Percentiles rank a stretch among this genome's conserved stretches.
phyloP scores from a whole-genome alignment of 805 yeast species.

The Nakazawaea wyomingensis region DNA sequence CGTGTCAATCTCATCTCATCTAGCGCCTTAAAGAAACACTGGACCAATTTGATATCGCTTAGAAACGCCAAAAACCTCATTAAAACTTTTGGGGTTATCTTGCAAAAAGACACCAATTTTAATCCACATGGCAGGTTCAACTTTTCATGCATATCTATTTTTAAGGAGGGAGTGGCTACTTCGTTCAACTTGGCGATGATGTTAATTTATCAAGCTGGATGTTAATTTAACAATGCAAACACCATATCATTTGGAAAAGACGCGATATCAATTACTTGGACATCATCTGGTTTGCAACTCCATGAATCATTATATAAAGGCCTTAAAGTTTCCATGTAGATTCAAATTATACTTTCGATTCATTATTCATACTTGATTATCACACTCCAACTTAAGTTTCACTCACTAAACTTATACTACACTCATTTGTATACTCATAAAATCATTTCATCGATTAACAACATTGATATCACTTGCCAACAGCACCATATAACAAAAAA shows the following conservation, averaged over 20 bases:
- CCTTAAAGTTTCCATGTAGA: not conserved
- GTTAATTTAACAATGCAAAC: not conserved
- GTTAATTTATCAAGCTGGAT: not conserved
- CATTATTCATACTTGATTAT: not conserved
- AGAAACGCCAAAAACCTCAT: too few species aligned
- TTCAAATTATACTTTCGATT: not conserved
- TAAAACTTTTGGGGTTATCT: too few species aligned
- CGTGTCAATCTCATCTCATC: too few species aligned
- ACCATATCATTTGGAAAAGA: not conserved
- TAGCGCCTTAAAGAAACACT: too few species aligned
- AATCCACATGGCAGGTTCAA: not conserved
- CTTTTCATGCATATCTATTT: not conserved
- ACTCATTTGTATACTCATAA: slow-evolving; percentile 3
- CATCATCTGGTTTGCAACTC: too few species aligned
- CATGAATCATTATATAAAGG: slow-evolving; percentile 1
- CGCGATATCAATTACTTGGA: not conserved
- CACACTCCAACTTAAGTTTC: slow-evolving; percentile 3
- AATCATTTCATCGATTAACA: too few species aligned
- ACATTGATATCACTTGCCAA: too few species aligned
- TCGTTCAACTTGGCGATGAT: not conserved
- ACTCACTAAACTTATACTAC: slow-evolving; percentile 1
- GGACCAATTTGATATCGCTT: too few species aligned
- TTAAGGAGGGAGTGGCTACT: not conserved
- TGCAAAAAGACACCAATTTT: too few species aligned
- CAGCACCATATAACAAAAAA: not conserved